Evolutionary conservation across 495 filamentous ascomycete species (phyloP).

Genomic region (Podospora didyma): DNA sequence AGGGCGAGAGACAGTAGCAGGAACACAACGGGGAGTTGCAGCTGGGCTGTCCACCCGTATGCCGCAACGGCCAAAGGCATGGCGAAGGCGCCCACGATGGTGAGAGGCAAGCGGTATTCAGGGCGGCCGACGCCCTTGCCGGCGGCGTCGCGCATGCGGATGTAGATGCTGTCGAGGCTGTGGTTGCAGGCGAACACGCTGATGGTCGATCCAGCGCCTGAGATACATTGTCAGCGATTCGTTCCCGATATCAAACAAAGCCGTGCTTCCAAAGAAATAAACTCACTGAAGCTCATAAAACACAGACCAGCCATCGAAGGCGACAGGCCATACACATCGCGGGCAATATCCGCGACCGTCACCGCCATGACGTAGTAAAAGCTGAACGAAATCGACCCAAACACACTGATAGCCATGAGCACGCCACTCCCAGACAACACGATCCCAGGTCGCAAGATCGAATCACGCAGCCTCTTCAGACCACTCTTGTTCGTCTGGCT

Average conservation of each 20-base stretch:
- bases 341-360: slow-evolving; percentile 48
- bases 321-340: slow-evolving; percentile 42
- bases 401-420: slow-evolving; percentile 45
- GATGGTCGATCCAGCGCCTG: slow-evolving; percentile 48
- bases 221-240: slow-evolving; percentile 3
- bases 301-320: slow-evolving; percentile 42
- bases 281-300: slow-evolving; percentile 51
- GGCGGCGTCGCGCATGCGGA: slow-evolving; percentile 36
- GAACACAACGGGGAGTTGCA: slow-evolving; percentile 31
- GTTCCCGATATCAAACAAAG: background rate
- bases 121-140: slow-evolving; percentile 37
- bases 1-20: slow-evolving; percentile 42
- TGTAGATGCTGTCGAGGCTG: slow-evolving; percentile 49
- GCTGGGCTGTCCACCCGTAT: slow-evolving; percentile 48
- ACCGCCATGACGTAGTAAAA: slow-evolving; percentile 53
- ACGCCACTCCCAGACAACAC: slow-evolving; percentile 48
- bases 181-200: slow-evolving; percentile 44
- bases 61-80: slow-evolving; percentile 39
- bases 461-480: slow-evolving; percentile 27
- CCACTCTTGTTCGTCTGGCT: slow-evolving; percentile 27
- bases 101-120: slow-evolving; percentile 50
- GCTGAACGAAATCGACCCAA: slow-evolving; percentile 46
- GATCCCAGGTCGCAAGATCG: slow-evolving; percentile 43
- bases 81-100: slow-evolving; percentile 37
- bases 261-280: background rate